Percentiles rank a stretch among this genome's conserved stretches.
These are phyloP conservation scores for Leccinum boreale DNA, from an alignment of 768 basidiomycete species.

Conservation along the genomic window DNA sequence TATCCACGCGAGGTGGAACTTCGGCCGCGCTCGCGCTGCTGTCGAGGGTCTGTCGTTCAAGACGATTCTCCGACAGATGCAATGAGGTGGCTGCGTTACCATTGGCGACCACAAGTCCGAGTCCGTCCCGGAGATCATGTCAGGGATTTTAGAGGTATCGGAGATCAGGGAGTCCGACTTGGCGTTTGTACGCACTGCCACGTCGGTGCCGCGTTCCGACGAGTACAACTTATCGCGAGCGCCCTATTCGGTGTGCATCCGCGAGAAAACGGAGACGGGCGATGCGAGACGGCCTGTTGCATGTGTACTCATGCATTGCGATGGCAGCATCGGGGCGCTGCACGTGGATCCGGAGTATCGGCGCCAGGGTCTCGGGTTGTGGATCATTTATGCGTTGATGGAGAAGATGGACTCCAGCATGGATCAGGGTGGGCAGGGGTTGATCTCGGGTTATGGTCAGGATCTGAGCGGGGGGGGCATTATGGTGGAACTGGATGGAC, in stretches of 20 bases:
- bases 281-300: conserved; percentile 4
- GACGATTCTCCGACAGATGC: not conserved
- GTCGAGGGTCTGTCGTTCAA: not conserved
- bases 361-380: conserved; percentile 11
- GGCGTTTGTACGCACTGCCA: conserved; percentile 7
- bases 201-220: conserved; percentile 13
- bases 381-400: conserved; percentile 9
- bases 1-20: conserved; percentile 11
- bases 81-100: not conserved
- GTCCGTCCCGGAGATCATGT: not conserved
- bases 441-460: not conserved
- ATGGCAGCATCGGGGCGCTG: conserved; percentile 19
- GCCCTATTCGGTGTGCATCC: conserved; percentile 24
- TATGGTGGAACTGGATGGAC: conserved; percentile 26
- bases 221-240: conserved; percentile 20
- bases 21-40: conserved; percentile 5
- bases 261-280: not conserved
- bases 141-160: not conserved
- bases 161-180: conserved; percentile 13
- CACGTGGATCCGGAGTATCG: conserved; percentile 8
- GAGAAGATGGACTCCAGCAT: conserved; percentile 7
- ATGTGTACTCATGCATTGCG: conserved; percentile 18
- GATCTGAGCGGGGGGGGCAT: conserved; percentile 20
- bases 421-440: not conserved
- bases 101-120: not conserved